phyloP scores from a whole-genome alignment of 805 yeast species.

The Pichia rugopelliculosa region DNA sequence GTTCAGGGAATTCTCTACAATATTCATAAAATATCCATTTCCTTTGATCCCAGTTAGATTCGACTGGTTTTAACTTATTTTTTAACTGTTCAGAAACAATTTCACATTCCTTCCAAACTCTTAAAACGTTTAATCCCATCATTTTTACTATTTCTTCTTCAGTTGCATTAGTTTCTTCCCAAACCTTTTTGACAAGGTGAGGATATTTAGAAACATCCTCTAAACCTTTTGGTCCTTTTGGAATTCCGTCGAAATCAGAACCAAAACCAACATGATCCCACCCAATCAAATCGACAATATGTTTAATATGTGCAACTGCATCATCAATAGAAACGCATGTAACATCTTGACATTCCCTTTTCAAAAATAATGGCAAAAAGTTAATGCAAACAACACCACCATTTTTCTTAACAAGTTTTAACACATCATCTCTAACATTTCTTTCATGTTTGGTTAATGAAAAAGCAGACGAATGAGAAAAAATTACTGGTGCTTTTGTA shows the following conservation, averaged over 20 bases:
- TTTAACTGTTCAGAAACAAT: slow-evolving; percentile 21
- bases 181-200: slow-evolving; percentile 32
- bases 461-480: slow-evolving; percentile 44
- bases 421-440: slow-evolving; percentile 44
- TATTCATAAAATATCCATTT: slow-evolving; percentile 34
- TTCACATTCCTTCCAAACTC: slow-evolving; percentile 42
- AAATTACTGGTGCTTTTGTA: slow-evolving; percentile 42
- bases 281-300: slow-evolving; percentile 39
- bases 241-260: slow-evolving; percentile 48
- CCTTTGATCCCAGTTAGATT: slow-evolving; percentile 36
- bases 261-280: slow-evolving; percentile 52
- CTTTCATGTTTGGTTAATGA: slow-evolving; percentile 34
- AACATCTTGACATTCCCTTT: slow-evolving; percentile 22
- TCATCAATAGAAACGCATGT: slow-evolving; percentile 37
- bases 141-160: slow-evolving; percentile 37
- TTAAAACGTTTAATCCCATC: slow-evolving; percentile 39
- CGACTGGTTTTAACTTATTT: slow-evolving; percentile 21
- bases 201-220: slow-evolving; percentile 53
- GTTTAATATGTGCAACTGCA: slow-evolving; percentile 39
- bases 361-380: slow-evolving; percentile 38
- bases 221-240: slow-evolving; percentile 37
- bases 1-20: slow-evolving; percentile 30
- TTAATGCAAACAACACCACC: slow-evolving; percentile 46
- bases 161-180: slow-evolving; percentile 30
- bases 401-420: slow-evolving; percentile 32